Percentiles rank a stretch among this genome's conserved stretches.
Evolutionary conservation across 2,329 filamentous ascomycete species (phyloP).

Genomic region (Penicillium sumatraense): DNA sequence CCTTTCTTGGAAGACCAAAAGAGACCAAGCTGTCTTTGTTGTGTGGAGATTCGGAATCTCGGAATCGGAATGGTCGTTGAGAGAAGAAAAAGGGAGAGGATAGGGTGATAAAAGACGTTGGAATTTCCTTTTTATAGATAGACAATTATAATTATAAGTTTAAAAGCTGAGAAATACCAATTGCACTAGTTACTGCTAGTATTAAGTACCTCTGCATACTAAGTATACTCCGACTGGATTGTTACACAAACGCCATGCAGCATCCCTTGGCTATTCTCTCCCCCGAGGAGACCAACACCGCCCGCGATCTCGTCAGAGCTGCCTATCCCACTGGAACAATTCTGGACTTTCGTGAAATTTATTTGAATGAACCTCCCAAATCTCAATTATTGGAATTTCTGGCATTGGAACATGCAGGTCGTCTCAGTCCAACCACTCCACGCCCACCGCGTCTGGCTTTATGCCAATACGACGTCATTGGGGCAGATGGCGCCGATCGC

Average conservation of each 20-base stretch:
- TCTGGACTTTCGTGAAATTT: conserved; percentile 56
- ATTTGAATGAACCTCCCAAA: conserved; percentile 56
- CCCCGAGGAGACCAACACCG: conserved; percentile 37
- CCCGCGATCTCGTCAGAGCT: conserved; percentile 38
- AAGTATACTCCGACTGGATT: too few species aligned
- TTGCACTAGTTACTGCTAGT: too few species aligned
- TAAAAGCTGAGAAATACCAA: too few species aligned
- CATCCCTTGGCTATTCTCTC: conserved; percentile 42
- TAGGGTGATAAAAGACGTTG: background rate
- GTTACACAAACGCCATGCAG: too few species aligned
- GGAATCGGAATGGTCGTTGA: background rate
- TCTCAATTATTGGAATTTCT: conserved; percentile 54
- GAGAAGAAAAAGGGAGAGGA: too few species aligned
- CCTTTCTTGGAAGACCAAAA: background rate
- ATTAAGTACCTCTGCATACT: too few species aligned
- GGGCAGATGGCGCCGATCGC: conserved; percentile 54
- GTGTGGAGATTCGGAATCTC: background rate
- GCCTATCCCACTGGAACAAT: conserved; percentile 34
- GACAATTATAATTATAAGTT: background rate
- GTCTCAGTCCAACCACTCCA: conserved; percentile 45
- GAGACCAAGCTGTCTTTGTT: background rate
- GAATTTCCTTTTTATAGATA: background rate
- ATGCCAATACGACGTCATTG: conserved; percentile 62
- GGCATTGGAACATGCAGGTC: conserved; percentile 52
- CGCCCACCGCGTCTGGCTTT: conserved; percentile 56